Base-by-base conservation (phyloP, 2,329 filamentous ascomycete species). In the Amylocarpus encephaloides region DNA sequence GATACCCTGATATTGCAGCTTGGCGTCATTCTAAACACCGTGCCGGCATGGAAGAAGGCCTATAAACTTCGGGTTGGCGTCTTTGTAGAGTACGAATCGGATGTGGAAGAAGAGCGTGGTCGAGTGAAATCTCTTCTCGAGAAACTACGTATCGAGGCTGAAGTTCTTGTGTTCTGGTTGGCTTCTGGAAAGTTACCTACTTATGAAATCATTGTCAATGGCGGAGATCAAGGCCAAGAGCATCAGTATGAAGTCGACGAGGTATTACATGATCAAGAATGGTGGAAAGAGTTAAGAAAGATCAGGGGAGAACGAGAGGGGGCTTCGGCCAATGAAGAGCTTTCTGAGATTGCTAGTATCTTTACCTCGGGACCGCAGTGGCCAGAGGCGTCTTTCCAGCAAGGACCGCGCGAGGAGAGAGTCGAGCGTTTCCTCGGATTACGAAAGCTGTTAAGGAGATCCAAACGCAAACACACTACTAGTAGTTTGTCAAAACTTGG, bases 31-130 rank as follows among this genome's bases (percentile, higher is more conserved):
- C 68, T 95, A 1, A 80, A 85, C 56, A 93, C 86, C 1, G 88
- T 93, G 0, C 84, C 85, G 2, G 81, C 84, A 0, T 95, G 88
- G 88, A 87, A 85, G 60, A 80, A 79, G 46, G 77, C 76, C 0
- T 93, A 87, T 65, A 76, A 73, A 36, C 69, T 94, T 6, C 82
- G 89, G 35, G 86, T 95, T 3, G 80, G 86, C 48, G 88, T 94
- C 0, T 95, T 95, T 65, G 89, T 95, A 16, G 89, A 95, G 63
- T 94, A 94, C 59, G 88, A 93, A 64, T 81, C 75, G 22, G 89
- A 95, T 58, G 83, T 95, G 0, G 80, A 85, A 35, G 86, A 94
- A 66, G 89, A 95, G 66, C 74, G 80, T 33, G 78, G 77, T 1
- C 75, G 88, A 50, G 84, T 94, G 13, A 80, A 80, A 52, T 80